Base-by-base conservation (phyloP, 345 rosid species). In the Acer negundo region DNA sequence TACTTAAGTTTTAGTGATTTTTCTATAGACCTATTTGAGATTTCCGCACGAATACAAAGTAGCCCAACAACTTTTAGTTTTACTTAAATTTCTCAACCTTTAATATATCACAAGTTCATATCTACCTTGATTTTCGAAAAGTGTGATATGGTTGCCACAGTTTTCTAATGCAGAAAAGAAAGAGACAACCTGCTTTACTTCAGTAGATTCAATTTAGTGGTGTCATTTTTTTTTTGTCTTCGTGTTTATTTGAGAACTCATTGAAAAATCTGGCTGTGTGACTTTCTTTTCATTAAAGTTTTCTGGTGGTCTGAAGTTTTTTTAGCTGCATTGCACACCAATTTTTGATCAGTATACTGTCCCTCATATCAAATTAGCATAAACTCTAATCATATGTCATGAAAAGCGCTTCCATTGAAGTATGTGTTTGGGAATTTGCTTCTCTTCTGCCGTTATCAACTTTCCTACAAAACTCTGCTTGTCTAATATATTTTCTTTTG, bases 381-480 rank as follows among this genome's bases (percentile, higher is more conserved):
- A 13, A 7, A 17, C 46, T n/a, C 24, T 9, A 1, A 24, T 69
- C 17, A 28, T 68, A 19, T 28, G 64, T 31, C 20, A 2, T 73
- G 53, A 20, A 24, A 0, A 8, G 11, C 10, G 15, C 38, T 49
- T 47, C 20, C 31, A 63, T 51, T 20, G 10, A 66, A 19, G 28
- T 0, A 20, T 22, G 20, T 26, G 1, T 75, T 51, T 55, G 59
- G 49, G 38, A 20, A 67, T 23, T 42, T 19, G 12, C 26, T 10
- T 62, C 75, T 67, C 61, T 4, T 58, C 20, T 78, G 61, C 10
- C 47, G 9, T 13, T 20, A 23, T 47, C 7, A 16, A 10, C 24
- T 74, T 58, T 56, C 23, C 12, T 71, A 51, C 76, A 10, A 64
- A n/a, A 42, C 16, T 65, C 24, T 74, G 40, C 49, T 53, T 63